Conservation (phyloP, 768 basidiomycete genomes). For the Xanthoconium purpureum region DNA sequence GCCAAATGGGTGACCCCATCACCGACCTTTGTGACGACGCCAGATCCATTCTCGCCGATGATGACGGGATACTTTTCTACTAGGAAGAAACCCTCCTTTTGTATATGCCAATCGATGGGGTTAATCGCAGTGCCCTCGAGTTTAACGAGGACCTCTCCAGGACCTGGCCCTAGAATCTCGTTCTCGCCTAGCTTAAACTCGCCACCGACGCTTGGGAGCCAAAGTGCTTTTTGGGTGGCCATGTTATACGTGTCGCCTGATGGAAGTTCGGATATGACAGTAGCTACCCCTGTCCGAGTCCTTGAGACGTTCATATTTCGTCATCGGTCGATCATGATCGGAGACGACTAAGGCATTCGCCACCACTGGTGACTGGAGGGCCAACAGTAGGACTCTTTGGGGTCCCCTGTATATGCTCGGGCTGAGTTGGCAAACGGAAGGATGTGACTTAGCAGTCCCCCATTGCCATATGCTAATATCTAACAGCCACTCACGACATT, state of each 20-base stretch:
- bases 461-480: too few species aligned
- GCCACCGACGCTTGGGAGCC: constrained; percentile 11
- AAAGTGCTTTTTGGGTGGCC: constrained; percentile 18
- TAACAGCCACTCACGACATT: too few species aligned
- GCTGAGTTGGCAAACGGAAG: too few species aligned
- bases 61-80: constrained; percentile 38
- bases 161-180: constrained; percentile 35
- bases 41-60: constrained; percentile 37
- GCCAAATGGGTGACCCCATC: constrained; percentile 32
- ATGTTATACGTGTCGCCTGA: neutral
- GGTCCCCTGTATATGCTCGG: too few species aligned
- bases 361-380: too few species aligned
- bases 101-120: constrained; percentile 36
- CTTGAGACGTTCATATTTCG: neutral
- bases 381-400: too few species aligned
- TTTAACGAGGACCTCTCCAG: constrained; percentile 43
- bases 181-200: constrained; percentile 8
- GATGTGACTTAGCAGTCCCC: too few species aligned
- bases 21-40: constrained; percentile 37
- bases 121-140: constrained; percentile 42
- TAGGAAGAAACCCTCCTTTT: constrained; percentile 2
- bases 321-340: neutral
- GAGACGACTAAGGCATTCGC: neutral
- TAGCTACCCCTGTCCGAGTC: neutral
- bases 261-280: neutral